Evolutionary conservation across 768 basidiomycete genomes (phyloP).

Genomic region (Kwoniella bestiolae): DNA sequence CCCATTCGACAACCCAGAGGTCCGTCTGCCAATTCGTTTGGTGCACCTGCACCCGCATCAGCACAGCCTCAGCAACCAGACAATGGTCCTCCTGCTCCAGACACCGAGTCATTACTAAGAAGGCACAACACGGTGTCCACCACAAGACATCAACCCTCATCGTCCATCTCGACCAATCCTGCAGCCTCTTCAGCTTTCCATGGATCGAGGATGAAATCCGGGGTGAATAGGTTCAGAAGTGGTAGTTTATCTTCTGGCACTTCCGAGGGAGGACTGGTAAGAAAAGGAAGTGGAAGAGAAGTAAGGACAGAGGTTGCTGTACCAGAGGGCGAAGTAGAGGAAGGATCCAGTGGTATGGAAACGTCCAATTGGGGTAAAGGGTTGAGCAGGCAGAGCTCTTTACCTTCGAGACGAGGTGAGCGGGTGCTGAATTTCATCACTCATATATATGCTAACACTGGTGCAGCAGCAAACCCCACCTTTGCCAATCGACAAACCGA

Average conservation of each 20-base stretch:
- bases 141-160: conserved; percentile 37
- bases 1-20: conserved; percentile 51
- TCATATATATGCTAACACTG: neutral
- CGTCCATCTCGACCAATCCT: conserved; percentile 43
- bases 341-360: conserved; percentile 21
- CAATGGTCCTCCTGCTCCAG: conserved; percentile 39
- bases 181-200: conserved; percentile 43
- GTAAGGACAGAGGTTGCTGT: conserved; percentile 35
- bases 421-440: neutral
- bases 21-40: conserved; percentile 44
- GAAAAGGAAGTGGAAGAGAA: conserved; percentile 37
- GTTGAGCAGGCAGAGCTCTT: conserved; percentile 46
- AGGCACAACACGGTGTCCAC: conserved; percentile 44
- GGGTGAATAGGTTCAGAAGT: conserved; percentile 39
- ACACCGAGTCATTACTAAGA: conserved; percentile 36
- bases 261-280: conserved; percentile 24
- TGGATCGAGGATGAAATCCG: conserved; percentile 24
- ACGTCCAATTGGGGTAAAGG: conserved; percentile 34
- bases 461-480: conserved; percentile 15
- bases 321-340: conserved; percentile 29
- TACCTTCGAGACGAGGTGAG: conserved; percentile 47
- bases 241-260: conserved; percentile 40
- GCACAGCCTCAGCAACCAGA: conserved; percentile 2
- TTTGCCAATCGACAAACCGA: conserved; percentile 10
- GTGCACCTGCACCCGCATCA: conserved; percentile 14